Evolutionary conservation across 345 rosid genomes (phyloP), one percentile per base, ranked within the genome.

Genomic region (Corymbia maculata): DNA sequence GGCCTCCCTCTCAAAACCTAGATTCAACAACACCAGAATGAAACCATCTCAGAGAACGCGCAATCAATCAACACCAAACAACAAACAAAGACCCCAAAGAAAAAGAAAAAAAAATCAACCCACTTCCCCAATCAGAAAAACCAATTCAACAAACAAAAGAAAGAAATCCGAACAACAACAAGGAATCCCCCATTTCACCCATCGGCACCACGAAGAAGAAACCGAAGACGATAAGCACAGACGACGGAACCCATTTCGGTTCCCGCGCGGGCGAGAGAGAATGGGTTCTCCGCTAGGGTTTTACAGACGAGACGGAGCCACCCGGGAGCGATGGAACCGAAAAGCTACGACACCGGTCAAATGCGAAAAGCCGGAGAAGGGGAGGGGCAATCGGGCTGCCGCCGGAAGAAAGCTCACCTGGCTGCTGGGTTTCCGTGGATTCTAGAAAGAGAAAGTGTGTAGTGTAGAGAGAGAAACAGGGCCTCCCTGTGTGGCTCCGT

Each of bases 1-100:
- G 49, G 84, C 84, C 84, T 75, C 28, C 64, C 49, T 49, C 90
- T 88, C 86, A 90, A 90, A 91, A 51, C 95, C 94, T 91, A 92
- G 85, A 88, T 88, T 90, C 90, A 90, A 86, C 28, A 89, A 90
- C 84, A 61, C 85, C 89, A 85, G 86, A 16, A 79, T 85, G 85
- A 91, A 55, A 52, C 85, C 88, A 28, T 87, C 42, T 61, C 87
- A 61, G 50, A 86, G 45, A 9, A 26, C 12, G 45, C 49, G 84
- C 84, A 42, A 75, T 21, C 84, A 19, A 19, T 26, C 84, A 44
- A 32, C 80, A 70, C 44, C 80, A 9, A 68, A 32, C 80, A 36
- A 36, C 42, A 36, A 36, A 36, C 42, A 36, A 36, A 36, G 42
- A 55, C 61, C 1, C 8, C 3, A 8, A 53, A 53, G 2, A 4